phyloP scores from a whole-genome alignment of 352 stramenopile species.

The Plasmopara viticola region DNA sequence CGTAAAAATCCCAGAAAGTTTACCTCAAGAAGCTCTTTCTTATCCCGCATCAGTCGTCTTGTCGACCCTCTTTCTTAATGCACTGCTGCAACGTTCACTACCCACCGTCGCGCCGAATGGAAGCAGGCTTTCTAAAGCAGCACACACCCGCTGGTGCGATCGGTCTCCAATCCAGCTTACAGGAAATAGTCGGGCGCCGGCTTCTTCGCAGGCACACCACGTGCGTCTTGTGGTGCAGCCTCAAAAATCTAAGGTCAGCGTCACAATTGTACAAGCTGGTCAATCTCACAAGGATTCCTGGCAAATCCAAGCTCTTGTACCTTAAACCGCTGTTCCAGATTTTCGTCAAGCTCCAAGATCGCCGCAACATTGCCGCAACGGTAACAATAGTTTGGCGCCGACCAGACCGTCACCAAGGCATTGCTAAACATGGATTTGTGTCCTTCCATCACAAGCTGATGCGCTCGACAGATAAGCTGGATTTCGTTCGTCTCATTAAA shows the following conservation, averaged over 20 bases:
- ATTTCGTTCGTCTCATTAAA: conserved; percentile 99
- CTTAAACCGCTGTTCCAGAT: conserved; percentile 87
- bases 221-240: conserved; percentile 93
- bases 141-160: conserved; percentile 27
- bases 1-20: conserved; percentile 25
- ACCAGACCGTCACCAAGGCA: conserved; percentile 98
- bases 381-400: conserved; percentile 99
- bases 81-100: conserved; percentile 17
- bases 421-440: conserved; percentile 97
- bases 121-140: conserved; percentile 32
- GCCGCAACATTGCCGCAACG: conserved; percentile 97
- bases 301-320: conserved; percentile 20
- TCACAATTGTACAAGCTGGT: background rate
- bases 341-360: conserved; percentile 98
- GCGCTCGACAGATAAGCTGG: conserved; percentile 95
- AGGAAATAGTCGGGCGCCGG: conserved; percentile 99
- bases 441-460: conserved; percentile 94
- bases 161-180: conserved; percentile 43
- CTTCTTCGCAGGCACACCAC: conserved; percentile 97
- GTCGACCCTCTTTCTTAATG: background rate
- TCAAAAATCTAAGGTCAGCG: conserved; percentile 90
- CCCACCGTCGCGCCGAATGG: conserved; percentile 17
- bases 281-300: no score
- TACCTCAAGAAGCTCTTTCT: conserved; percentile 22
- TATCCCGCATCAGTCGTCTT: background rate